A percentile compares a stretch with the other conserved stretches of the same genome.
Conservation (phyloP, 768 basidiomycete species). For the Pleurotus ostreatus region DNA sequence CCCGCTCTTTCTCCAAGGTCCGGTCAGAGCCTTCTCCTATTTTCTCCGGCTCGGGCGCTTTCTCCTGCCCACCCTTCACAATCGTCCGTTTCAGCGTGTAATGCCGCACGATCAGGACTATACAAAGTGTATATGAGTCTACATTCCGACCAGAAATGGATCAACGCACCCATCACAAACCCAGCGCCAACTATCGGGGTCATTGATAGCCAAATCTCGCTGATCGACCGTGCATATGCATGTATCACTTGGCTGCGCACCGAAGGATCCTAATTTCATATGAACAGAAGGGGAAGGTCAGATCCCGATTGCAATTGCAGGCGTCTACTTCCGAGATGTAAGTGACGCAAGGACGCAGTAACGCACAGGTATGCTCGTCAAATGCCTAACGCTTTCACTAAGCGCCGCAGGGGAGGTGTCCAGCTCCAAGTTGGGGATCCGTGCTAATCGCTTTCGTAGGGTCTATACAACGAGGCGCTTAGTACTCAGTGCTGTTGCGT, state of each 20-base stretch:
- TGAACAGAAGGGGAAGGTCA: not conserved
- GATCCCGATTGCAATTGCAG: not conserved
- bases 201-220: slow-evolving; percentile 60
- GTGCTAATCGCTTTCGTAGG: slow-evolving; percentile 30
- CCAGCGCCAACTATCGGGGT: slow-evolving; percentile 53
- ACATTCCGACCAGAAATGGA: not conserved
- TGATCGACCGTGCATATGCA: slow-evolving; percentile 61
- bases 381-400: slow-evolving; percentile 38
- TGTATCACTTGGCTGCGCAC: slow-evolving; percentile 48
- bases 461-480: slow-evolving; percentile 20
- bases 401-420: slow-evolving; percentile 40
- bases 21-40: slow-evolving; percentile 7
- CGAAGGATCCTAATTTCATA: slow-evolving; percentile 37
- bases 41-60: slow-evolving; percentile 14
- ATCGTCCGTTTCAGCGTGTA: slow-evolving; percentile 56
- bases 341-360: not conserved
- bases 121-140: not conserved
- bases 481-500: not conserved
- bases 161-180: slow-evolving; percentile 44
- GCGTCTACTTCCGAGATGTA: not conserved
- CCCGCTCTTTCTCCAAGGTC: slow-evolving; percentile 23
- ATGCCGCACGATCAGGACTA: slow-evolving; percentile 53
- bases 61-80: slow-evolving; percentile 33
- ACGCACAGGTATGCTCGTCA: slow-evolving; percentile 43
- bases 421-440: slow-evolving; percentile 32